These are phyloP conservation scores for Triticum dicoccoides DNA, from an alignment of 176 grass and related monocot species.

Conservation along the genomic window DNA sequence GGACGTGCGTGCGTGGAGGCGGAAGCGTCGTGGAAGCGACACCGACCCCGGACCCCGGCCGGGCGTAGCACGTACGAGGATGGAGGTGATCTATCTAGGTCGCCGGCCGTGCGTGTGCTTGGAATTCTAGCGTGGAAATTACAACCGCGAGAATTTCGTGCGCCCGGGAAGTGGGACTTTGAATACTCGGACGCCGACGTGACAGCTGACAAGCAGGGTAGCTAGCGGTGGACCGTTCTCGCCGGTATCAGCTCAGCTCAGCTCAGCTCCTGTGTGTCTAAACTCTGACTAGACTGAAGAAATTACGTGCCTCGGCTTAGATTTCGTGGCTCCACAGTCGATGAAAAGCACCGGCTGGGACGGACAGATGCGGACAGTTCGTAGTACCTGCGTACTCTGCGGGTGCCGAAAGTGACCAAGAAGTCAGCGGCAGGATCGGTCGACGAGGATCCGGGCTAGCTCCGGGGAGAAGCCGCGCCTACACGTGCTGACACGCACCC, in stretches of 20 bases:
- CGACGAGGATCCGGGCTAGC: not conserved
- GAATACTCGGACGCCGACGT: not conserved
- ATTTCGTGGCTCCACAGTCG: not conserved
- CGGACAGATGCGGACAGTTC: not conserved
- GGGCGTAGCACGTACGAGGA: conserved; percentile 16
- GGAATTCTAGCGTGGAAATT: conserved; percentile 23
- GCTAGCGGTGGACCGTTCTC: not conserved
- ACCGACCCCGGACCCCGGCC: not conserved
- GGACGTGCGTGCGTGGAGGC: not conserved
- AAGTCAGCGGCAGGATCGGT: conserved; percentile 18
- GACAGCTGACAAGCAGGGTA: not conserved
- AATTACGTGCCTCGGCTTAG: not conserved
- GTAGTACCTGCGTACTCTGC: not conserved
- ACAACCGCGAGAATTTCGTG: not conserved
- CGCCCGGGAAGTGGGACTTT: not conserved
- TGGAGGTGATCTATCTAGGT: not conserved
- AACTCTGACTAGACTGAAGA: not conserved
- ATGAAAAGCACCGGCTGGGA: not conserved
- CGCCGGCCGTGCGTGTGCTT: not conserved
- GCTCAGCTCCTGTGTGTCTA: not conserved
- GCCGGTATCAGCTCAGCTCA: not conserved
- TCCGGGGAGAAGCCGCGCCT: not conserved
- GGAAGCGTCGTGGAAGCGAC: conserved; percentile 45
- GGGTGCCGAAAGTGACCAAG: not conserved
- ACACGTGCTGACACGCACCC: not conserved